Base-by-base conservation (phyloP, 2,329 filamentous ascomycete genomes). In the Lecanoromycetidae sp. region DNA sequence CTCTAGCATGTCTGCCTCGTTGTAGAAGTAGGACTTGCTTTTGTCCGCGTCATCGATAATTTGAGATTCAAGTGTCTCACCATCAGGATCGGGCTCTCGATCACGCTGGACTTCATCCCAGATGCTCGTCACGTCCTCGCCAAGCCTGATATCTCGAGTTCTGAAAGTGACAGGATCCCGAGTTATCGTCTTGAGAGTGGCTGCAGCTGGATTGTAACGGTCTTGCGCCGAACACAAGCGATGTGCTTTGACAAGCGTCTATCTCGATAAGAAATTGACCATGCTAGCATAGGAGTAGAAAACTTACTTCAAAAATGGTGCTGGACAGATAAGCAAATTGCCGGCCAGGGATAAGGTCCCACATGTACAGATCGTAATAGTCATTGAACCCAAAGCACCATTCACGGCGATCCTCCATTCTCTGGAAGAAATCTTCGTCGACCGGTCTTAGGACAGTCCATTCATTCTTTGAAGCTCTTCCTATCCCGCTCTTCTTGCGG, bases 311-410 rank as follows among this genome's bases (percentile, higher is more conserved):
- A 30, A 61, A 57, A 29, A 66, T 50, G 38, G 51, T 57, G 26
- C 58, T 57, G 43, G 61, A 63, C 8, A 67, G 38, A 8, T 48
- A 35, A 15, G 54, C 38, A 39, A 59, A 64, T 2, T 54, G 50
- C 5, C 59, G 42, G 9, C 66, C 66, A 9, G 66, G 56, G 7
- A 53, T 53, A 2, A 60, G 48, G 47, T 66, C 65, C 66, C 65
- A 68, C 7, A 70, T 55, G 38, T 65, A 66, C 19, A 69, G 56
- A 55, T 68, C 65, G 40, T 66, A 69, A 46, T 67, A 66, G 33
- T 69, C 63, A 9, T 64, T 60, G 51, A 70, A 69, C 3, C 61
- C 58, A 44, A 69, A 62, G 27, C 59, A 59, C 60, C 63, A 69
- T 17, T 61, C 55, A 22, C 63, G 55, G 7, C 53, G 46, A 12